These are phyloP conservation scores for Monosporascus sp. DNA, from an alignment of 2,329 filamentous ascomycete species.

Conservation along the genomic window DNA sequence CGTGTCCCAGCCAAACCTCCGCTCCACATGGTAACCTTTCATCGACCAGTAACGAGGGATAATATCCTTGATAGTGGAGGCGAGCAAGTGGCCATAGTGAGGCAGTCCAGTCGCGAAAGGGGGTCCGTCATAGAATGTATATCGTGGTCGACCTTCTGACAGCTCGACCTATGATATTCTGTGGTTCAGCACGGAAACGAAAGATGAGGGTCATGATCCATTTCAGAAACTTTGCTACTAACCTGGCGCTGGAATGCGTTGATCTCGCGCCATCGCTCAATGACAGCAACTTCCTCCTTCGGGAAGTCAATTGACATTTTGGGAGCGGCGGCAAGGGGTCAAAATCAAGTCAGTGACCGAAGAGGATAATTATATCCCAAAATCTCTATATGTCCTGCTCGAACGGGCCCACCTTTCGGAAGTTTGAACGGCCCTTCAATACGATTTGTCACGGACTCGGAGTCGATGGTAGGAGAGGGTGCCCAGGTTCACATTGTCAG, in stretches of 20 bases:
- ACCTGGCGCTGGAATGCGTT: conserved; percentile 86
- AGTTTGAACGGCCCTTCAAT: not conserved
- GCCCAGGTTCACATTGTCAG: no score
- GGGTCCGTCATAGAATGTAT: conserved; percentile 92
- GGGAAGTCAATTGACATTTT: conserved; percentile 88
- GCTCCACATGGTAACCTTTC: conserved; percentile 90
- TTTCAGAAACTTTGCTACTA: conserved; percentile 10
- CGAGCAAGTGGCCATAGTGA: conserved; percentile 71
- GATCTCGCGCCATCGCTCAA: conserved; percentile 86
- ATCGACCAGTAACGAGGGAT: conserved; percentile 97
- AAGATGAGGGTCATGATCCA: not conserved
- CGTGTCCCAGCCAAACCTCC: conserved; percentile 92
- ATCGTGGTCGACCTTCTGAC: conserved; percentile 74
- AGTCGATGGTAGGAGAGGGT: no score
- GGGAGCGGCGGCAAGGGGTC: not conserved
- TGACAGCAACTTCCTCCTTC: conserved; percentile 79
- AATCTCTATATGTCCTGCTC: not conserved
- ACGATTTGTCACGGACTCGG: no score
- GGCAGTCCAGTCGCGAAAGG: conserved; percentile 70
- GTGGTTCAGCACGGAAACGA: not conserved
- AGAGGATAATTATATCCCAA: no score
- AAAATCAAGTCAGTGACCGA: not conserved
- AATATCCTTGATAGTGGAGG: conserved; percentile 95
- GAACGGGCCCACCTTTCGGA: not conserved
- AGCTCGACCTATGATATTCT: conserved; percentile 58